Base-by-base conservation (phyloP, 208 protist species). In the Leishmania amazonensis region DNA sequence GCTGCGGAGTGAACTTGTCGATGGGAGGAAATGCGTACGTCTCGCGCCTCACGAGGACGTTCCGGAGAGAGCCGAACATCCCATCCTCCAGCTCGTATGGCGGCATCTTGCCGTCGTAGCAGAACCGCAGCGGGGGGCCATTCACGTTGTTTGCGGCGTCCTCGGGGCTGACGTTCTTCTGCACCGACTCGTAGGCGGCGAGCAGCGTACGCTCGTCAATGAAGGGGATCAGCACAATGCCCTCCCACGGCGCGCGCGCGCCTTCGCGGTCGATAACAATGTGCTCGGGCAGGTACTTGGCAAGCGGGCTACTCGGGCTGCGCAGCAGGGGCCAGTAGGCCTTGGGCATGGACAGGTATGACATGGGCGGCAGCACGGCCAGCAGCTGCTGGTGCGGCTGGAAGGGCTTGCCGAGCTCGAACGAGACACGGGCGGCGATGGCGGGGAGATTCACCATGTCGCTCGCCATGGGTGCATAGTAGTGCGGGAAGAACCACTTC, bases 371-470 rank as follows among this genome's bases (percentile, higher is more conserved):
- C n/a, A 99, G 86, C 65, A 99, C 99, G 51, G 97, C 94, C 75
- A 99, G 95, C 57, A 99, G 94, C 95, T 99, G 99, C 87, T 98
- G 93, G 81, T 97, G 94, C 1, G 95, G 96, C 11, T 95, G 81
- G 85, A 98, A 98, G 38, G 95, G 95, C 88, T 90, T 84, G 75
- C 94, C 94, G 1, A 85, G 73, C 24, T 93, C 87, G 82, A 98
- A 97, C 21, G 87, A 74, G 1, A 96, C 87, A 21, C 80, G 73
- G 8, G 78, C 62, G 9, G 88, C 94, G 51, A 97, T 83, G 64
- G 86, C 89, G 28, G 89, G 79, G 45, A 98, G 85, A 83, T 96
- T 93, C 67, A 96, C 81, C 73, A 98, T 85, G 86, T 98, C 97
- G 75, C 91, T 96, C 62, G 93, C 95, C 90, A 98, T 94, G 2